Evolutionary conservation across 208 protist species (phyloP).

Genomic region (Wallacemonas sp.): DNA sequence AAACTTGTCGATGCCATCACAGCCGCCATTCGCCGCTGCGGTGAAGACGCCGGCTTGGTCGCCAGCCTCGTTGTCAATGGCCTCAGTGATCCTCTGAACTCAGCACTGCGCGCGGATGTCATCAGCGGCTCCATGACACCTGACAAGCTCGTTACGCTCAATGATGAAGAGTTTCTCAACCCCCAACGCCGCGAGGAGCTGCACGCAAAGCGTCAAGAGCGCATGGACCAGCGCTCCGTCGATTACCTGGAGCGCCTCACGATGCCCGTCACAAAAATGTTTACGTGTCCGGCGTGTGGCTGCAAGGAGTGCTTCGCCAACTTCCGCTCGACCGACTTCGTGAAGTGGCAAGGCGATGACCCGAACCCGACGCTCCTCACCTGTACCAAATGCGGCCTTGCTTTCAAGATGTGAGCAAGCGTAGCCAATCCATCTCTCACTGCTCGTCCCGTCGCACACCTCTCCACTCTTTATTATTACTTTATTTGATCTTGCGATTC

Average conservation of each 20-base stretch:
- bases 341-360: constrained; percentile 75
- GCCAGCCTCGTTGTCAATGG: constrained; percentile 33
- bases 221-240: constrained; percentile 47
- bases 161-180: constrained; percentile 48
- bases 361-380: constrained; percentile 49
- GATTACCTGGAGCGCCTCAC: constrained; percentile 38
- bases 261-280: constrained; percentile 41
- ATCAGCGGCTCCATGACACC: constrained; percentile 22
- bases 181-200: constrained; percentile 18
- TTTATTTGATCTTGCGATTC: too few relatives aligned
- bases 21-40: constrained; percentile 14
- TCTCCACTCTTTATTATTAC: too few relatives aligned
- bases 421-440: not conserved
- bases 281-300: constrained; percentile 48
- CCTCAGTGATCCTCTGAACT: constrained; percentile 54
- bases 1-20: constrained; percentile 20
- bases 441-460: not conserved
- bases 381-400: constrained; percentile 37
- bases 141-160: constrained; percentile 25
- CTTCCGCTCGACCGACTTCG: constrained; percentile 50
- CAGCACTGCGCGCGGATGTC: constrained; percentile 29
- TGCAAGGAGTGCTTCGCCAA: constrained; percentile 48
- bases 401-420: constrained; percentile 27
- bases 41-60: constrained; percentile 24
- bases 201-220: constrained; percentile 27